Base-by-base conservation (phyloP, 768 basidiomycete species). In the Collybia sordida region DNA sequence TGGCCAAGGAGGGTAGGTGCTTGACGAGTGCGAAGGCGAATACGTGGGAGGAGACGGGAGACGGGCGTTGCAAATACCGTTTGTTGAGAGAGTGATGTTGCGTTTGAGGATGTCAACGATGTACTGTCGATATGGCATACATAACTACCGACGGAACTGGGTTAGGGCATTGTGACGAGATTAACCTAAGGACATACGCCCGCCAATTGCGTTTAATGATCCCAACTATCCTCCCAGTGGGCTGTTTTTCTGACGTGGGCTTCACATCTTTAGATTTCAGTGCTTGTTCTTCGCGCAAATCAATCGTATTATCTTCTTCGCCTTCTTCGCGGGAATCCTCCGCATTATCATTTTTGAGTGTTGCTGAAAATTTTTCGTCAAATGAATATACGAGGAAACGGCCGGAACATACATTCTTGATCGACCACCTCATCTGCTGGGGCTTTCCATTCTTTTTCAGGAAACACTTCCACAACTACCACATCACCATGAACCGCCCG, bases 121-220 rank as follows among this genome's bases (percentile, higher is more conserved):
- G 88, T 82, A 52, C 85, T 82, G 66, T 98, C 97, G 42, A 99
- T 85, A 65, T 98, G 95, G 67, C 94, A 98, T 31, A 98, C 96
- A 62, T 92, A 92, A 36, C 90, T 92, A 59, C 31, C 39, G 31
- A 28, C 3, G 35, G 15, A 27, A 15, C 22, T 42, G 48, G 43
- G 12, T 52, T 22, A 24, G 27, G 41, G 23, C 46, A 43, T 21
- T 41, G 49, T 31, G 45, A 51, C 12, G n/a, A 17, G 31, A 28
- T 17, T 28, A 9, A 47, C 59, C 34, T 43, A n/a, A 44, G 25
- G 11, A 80, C 90, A 56, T 69, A 93, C 83, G 95, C 86, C 61
- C 95, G 74, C 96, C 96, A 99, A 60, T 95, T 95, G 7, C 97
- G 82, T 68, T 97, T 97, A 58, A 95, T 83, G 47, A 98, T 75